Evolutionary conservation across 75 land plant species (phyloP), one percentile per base, ranked within the genome.

Genomic region (Chamaecyparis obtusa): DNA sequence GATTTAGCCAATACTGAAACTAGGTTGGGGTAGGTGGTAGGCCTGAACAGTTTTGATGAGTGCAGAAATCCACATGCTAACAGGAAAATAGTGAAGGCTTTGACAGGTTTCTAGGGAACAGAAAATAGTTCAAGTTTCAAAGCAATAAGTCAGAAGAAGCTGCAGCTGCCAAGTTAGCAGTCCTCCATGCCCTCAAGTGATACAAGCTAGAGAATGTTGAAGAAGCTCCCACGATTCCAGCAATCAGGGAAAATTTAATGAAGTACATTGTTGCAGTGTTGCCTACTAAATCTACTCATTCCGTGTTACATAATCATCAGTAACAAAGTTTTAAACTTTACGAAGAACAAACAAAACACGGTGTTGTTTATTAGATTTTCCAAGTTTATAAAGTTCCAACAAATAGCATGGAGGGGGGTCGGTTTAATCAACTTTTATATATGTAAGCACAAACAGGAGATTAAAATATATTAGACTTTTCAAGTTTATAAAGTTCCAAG

Each of bases 101-200:
- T n/a, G 72, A 30, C 75, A 71, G 75, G 0, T 71, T 33, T 71
- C 75, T 32, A 2, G 75, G 75, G 30, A 57, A 57, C 2, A 30
- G 75, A 13, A 32, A 71, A 71, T 13, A 71, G 5, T 30, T 33
- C 24, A 3, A 57, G 24, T 55, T 55, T 15, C 57, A 2, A 55
- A 55, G 57, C 94, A 17, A 96, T 84, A 17, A 95, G 41, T 39
- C 85, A 7, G 95, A 49, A 41, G 98, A 75, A 13, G 87, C 96
- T 5, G 96, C 95, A 4, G 93, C 89, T 2, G 97, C 92, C 9
- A 92, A 90, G 81, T 93, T 96, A 79, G 94, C 98, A 46, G 51
- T 89, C 78, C 95, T 88, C 98, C 98, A 96, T 39, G 89, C 89
- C 33, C 93, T 89, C 60, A 96, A 46, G 87, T 96, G 98, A 86